Evolutionary conservation across 31 red algal genomes (phyloP).

Genomic region (Asparagopsis taxiformis): DNA sequence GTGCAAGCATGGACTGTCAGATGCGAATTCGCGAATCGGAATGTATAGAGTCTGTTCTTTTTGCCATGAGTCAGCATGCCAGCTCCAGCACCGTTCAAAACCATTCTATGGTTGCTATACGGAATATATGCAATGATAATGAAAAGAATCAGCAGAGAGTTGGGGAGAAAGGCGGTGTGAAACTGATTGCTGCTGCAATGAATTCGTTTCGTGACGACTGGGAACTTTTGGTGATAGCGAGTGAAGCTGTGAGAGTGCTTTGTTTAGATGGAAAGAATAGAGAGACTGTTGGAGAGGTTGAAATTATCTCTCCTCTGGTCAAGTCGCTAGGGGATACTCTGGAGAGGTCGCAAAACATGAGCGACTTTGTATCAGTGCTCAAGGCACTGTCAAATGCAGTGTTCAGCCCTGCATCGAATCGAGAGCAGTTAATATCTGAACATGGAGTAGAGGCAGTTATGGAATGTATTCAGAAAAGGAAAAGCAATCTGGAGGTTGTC

Average conservation of each 20-base stretch:
- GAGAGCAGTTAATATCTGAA: neutral
- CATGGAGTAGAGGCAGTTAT: slow-evolving; percentile 9
- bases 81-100: neutral
- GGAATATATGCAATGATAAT: neutral
- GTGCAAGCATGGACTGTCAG: neutral
- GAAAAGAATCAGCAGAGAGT: slow-evolving; percentile 6
- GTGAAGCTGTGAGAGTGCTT: slow-evolving; percentile 3
- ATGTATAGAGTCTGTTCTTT: neutral
- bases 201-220: neutral
- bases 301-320: neutral
- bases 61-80: neutral
- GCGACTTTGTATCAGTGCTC: neutral
- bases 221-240: neutral
- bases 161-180: slow-evolving; percentile 16
- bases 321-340: neutral
- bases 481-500: neutral
- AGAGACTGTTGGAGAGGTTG: neutral
- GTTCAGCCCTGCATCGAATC: neutral
- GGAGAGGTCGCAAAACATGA: neutral
- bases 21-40: neutral
- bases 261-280: slow-evolving; percentile 13
- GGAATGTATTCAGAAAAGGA: neutral
- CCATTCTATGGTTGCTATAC: neutral
- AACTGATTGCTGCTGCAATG: slow-evolving; percentile 23
- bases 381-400: neutral